Evolutionary conservation across 2,329 filamentous ascomycete genomes (phyloP).

Genomic region (Ceratocystis cubensis): DNA sequence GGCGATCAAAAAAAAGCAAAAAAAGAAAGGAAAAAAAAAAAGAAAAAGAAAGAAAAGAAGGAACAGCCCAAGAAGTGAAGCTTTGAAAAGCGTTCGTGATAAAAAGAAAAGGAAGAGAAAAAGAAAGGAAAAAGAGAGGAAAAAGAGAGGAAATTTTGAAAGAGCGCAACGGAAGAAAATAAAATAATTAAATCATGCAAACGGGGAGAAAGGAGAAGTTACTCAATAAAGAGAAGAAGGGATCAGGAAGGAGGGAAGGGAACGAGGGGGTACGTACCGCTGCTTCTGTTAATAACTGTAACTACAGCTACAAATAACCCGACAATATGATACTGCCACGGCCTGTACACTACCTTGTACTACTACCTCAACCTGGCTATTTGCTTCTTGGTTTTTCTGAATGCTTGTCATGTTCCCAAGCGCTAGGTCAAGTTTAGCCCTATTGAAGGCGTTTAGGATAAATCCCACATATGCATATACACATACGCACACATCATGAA

Average conservation of each 20-base stretch:
- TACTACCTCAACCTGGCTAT: not conserved
- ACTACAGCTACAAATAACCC: not conserved
- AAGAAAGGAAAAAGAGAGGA: not conserved
- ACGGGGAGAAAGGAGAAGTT: constrained; percentile 15
- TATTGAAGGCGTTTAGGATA: no score
- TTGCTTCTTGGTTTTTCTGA: not conserved
- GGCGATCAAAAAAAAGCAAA: constrained; percentile 19
- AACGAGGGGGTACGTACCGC: not conserved
- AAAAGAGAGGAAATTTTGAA: not conserved
- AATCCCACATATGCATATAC: not conserved
- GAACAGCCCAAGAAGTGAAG: constrained; percentile 8
- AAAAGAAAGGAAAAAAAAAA: constrained; percentile 11
- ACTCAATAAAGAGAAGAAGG: not conserved
- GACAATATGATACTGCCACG: no score
- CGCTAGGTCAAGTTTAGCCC: not conserved
- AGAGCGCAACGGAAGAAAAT: constrained; percentile 10
- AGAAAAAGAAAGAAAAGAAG: constrained; percentile 12
- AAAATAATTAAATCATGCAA: constrained; percentile 1
- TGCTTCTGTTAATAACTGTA: not conserved
- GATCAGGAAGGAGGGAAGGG: not conserved
- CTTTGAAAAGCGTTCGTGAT: not conserved
- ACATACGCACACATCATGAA: not conserved
- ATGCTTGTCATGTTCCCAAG: not conserved
- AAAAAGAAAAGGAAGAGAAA: not conserved
- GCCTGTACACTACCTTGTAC: not conserved